Conservation (phyloP, 345 rosid genomes). For the Populus alba region DNA sequence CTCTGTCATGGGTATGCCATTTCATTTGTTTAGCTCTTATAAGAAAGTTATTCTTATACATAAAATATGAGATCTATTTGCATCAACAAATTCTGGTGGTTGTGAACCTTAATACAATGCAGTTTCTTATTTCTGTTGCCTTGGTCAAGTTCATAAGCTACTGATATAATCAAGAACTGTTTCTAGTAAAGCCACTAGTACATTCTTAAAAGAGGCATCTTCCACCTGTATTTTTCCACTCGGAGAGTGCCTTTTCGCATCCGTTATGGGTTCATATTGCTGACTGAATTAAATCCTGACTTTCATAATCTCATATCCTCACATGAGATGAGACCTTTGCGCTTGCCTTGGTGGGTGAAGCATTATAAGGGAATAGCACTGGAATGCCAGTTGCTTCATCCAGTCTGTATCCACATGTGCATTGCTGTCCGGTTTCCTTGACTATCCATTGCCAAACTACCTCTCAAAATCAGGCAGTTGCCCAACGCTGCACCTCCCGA, state of each 20-base stretch:
- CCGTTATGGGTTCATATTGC: not conserved
- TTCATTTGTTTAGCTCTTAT: not conserved
- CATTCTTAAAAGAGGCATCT: not conserved
- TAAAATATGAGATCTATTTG: not conserved
- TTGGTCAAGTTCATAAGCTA: not conserved
- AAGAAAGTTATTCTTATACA: not conserved
- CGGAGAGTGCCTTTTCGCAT: not conserved
- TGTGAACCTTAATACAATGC: not conserved
- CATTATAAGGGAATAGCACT: conserved; percentile 20
- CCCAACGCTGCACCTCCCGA: conserved; percentile 21
- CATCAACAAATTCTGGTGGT: not conserved
- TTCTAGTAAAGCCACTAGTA: not conserved
- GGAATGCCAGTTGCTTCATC: conserved; percentile 17
- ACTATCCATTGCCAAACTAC: conserved; percentile 19
- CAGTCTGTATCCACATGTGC: conserved; percentile 18
- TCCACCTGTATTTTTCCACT: not conserved
- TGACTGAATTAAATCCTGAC: not conserved
- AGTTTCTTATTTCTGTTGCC: not conserved
- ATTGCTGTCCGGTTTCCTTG: conserved; percentile 14
- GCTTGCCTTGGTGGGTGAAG: conserved; percentile 37
- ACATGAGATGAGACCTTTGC: not conserved
- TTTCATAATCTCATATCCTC: not conserved
- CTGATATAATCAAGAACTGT: not conserved
- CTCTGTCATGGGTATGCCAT: conserved; percentile 79
- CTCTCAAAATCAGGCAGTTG: conserved; percentile 23